phyloP scores from a whole-genome alignment of 2,329 filamentous ascomycete genomes.

The Colletotrichum abscissum region DNA sequence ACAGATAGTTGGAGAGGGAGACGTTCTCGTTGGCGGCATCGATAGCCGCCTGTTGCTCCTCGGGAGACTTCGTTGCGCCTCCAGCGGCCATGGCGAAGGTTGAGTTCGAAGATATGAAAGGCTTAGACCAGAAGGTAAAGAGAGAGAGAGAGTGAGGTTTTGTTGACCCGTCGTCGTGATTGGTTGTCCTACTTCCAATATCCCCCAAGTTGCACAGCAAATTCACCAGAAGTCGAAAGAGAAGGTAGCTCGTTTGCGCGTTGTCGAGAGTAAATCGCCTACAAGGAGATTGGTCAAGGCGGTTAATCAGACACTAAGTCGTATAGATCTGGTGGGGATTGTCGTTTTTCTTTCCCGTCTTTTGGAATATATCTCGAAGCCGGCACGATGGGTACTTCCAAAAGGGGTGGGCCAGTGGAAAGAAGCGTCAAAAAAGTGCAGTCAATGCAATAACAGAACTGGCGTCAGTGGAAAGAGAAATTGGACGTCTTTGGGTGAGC shows the following conservation, averaged over 20 bases:
- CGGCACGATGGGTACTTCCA: constrained; percentile 21
- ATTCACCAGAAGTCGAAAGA: not conserved
- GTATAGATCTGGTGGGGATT: not conserved
- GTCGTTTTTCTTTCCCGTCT: not conserved
- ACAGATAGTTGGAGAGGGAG: constrained; percentile 69
- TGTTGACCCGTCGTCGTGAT: not conserved
- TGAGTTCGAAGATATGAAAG: not conserved
- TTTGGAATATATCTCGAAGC: constrained; percentile 25
- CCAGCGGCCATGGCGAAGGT: constrained; percentile 22
- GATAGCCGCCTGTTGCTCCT: constrained; percentile 41
- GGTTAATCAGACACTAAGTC: not conserved
- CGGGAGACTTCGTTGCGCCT: constrained; percentile 33
- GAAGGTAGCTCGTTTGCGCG: not conserved
- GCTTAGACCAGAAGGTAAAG: not conserved
- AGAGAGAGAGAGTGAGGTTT: not conserved
- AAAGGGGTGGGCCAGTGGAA: not conserved
- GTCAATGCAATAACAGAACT: constrained; percentile 25
- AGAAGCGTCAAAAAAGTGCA: constrained; percentile 18
- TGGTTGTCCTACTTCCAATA: not conserved
- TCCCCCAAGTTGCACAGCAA: constrained; percentile 5
- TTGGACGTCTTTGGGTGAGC: not conserved
- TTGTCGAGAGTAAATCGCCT: not conserved
- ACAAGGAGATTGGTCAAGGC: too few relatives aligned
- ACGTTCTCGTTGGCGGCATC: constrained; percentile 57
- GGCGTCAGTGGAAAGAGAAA: not conserved